phyloP scores from a whole-genome alignment of 768 basidiomycete species.

The Amylocystis lapponica region DNA sequence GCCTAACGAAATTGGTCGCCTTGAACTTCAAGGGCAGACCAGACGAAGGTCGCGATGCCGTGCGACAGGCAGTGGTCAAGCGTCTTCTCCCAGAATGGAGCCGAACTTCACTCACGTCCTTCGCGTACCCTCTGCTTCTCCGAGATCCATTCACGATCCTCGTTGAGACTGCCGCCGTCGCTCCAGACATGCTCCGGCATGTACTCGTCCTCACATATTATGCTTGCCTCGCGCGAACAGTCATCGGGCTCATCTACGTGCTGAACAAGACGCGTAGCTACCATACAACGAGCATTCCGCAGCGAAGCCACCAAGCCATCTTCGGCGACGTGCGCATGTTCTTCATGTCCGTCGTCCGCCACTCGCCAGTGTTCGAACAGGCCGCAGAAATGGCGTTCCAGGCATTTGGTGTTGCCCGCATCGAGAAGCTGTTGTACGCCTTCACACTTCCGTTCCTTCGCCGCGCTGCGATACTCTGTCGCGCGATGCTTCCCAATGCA shows the following conservation, averaged over 20 bases:
- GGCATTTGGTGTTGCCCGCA: conserved; percentile 74
- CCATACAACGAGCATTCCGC: conserved; percentile 34
- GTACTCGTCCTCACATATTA: conserved; percentile 89
- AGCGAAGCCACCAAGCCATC: conserved; percentile 57
- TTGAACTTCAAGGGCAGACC: conserved; percentile 64
- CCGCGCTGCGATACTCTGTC: conserved; percentile 77
- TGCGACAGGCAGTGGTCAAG: conserved; percentile 84
- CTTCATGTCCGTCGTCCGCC: conserved; percentile 86
- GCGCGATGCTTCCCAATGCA: conserved; percentile 60
- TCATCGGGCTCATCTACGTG: conserved; percentile 80
- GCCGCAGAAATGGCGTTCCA: conserved; percentile 76
- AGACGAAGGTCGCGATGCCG: conserved; percentile 71
- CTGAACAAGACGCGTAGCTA: conserved; percentile 64
- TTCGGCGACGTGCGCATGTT: conserved; percentile 87
- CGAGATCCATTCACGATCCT: conserved; percentile 89
- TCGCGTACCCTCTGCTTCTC: conserved; percentile 80
- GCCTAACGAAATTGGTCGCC: conserved; percentile 58
- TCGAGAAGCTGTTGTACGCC: conserved; percentile 80
- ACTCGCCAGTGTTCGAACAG: conserved; percentile 83
- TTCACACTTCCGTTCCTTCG: conserved; percentile 93
- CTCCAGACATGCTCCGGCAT: conserved; percentile 84
- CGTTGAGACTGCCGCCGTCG: conserved; percentile 84
- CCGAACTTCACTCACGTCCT: conserved; percentile 73
- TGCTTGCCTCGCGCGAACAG: conserved; percentile 79
- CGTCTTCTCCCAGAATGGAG: conserved; percentile 90